Evolutionary conservation across 768 basidiomycete species (phyloP), one percentile per base, ranked within the genome.

Genomic region (Boletus vinaceobasis): DNA sequence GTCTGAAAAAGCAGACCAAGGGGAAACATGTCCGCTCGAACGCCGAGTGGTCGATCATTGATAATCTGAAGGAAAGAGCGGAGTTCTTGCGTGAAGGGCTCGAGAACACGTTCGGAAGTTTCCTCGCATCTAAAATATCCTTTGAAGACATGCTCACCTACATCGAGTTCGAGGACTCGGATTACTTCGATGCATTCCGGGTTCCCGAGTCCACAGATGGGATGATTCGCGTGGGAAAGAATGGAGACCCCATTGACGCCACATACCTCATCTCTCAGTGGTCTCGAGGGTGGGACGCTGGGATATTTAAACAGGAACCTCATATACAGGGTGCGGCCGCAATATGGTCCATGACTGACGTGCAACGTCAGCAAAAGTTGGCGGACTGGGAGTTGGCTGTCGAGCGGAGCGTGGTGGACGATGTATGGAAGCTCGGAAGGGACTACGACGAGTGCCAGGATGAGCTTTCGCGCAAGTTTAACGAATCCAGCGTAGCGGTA

Each of bases 121-220:
- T 73, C 56, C 53, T 59, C 27, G 33, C 57, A 0, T 64, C 61
- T 5, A 56, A 61, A 4, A 45, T 72, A 23, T 27, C 50, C 5
- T 39, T 52, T 10, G 37, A 57, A 7, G 72, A 76, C 43, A 58
- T 83, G 7, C 59, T 84, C 40, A 66, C 63, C 6, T 68, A 79
- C 58, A 64, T 85, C 10, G 81, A 86, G 60, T 84, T 83, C 45
- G 76, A 81, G 29, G 74, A 80, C 8, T 51, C 67, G 1, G 70
- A 71, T 3, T 84, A 67, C 63, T 79, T 66, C 43, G 65, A 71
- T n/a, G 76, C 83, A 29, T 75, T 85, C 68, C 55, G 35, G 3
- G 66, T 82, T 15, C 75, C 83, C 5, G 39, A 61, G 43, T 49
- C 70, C 19, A 53, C 61, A 0, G 77, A 79, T 53, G 83, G 78